Evolutionary conservation across 257 asterid genomes (phyloP).

Genomic region (Primulina huaijiensis): DNA sequence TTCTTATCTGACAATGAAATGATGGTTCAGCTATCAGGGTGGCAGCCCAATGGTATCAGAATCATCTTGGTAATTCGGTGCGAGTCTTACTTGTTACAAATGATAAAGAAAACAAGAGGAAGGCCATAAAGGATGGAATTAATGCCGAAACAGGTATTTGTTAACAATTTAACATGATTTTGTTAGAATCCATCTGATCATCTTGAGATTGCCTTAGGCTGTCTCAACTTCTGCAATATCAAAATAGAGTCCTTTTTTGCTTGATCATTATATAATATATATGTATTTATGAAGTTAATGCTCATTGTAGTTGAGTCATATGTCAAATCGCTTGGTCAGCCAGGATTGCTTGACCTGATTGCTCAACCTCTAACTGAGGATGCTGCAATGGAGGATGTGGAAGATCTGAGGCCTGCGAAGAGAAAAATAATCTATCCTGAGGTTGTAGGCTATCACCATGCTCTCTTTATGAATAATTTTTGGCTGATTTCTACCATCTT

Average conservation of each 20-base stretch:
- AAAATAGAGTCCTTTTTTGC: slow-evolving; percentile 7
- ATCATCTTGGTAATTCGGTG: slow-evolving; percentile 64
- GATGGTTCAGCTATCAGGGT: slow-evolving; percentile 77
- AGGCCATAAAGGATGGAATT: slow-evolving; percentile 79
- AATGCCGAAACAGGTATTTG: slow-evolving; percentile 80
- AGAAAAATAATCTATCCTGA: slow-evolving; percentile 78
- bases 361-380: slow-evolving; percentile 83
- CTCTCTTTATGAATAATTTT: slow-evolving; percentile 13
- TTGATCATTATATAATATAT: slow-evolving; percentile 7
- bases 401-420: slow-evolving; percentile 87
- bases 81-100: slow-evolving; percentile 77
- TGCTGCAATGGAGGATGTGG: slow-evolving; percentile 76
- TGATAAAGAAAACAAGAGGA: slow-evolving; percentile 83
- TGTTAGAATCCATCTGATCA: slow-evolving; percentile 4
- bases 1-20: slow-evolving; percentile 19
- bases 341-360: slow-evolving; percentile 83
- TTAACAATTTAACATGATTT: slow-evolving; percentile 1
- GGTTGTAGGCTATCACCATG: slow-evolving; percentile 43
- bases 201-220: background rate
- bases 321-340: slow-evolving; percentile 82
- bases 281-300: slow-evolving; percentile 21
- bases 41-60: slow-evolving; percentile 93
- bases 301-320: slow-evolving; percentile 78
- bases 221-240: slow-evolving; percentile 14
- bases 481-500: slow-evolving; percentile 22